Conservation (phyloP, 768 basidiomycete genomes). For the Clitopilus hobsonii region DNA sequence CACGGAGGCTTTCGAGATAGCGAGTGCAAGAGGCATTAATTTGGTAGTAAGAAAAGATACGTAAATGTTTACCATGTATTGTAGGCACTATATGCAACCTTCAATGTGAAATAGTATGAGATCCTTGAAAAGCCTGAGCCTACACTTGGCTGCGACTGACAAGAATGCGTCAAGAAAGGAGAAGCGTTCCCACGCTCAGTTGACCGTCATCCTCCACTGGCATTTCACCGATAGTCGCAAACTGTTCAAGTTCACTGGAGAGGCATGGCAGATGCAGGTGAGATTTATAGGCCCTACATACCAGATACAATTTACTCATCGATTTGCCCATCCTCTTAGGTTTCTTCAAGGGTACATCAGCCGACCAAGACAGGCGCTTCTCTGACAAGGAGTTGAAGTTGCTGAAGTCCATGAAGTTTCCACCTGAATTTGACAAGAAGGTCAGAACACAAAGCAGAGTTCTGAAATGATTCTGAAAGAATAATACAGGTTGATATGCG, state of each 20-base stretch:
- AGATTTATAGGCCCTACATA: slow-evolving; percentile 23
- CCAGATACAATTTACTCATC: no score
- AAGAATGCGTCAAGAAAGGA: background rate
- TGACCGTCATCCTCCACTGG: background rate
- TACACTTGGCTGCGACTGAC: background rate
- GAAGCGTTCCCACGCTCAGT: background rate
- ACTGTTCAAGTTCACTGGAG: background rate
- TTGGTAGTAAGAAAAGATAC: background rate
- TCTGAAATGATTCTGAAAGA: background rate
- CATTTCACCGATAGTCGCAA: background rate
- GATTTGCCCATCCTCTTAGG: slow-evolving; percentile 37
- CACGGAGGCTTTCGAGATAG: background rate
- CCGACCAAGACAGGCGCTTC: slow-evolving; percentile 89
- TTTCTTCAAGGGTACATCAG: slow-evolving; percentile 88
- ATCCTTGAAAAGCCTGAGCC: background rate
- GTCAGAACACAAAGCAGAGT: slow-evolving; percentile 25
- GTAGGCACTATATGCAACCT: background rate
- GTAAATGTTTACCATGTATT: background rate
- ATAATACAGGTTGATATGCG: slow-evolving; percentile 78
- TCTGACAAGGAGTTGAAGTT: slow-evolving; percentile 92
- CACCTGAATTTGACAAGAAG: slow-evolving; percentile 85
- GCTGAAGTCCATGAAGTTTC: slow-evolving; percentile 88
- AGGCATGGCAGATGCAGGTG: slow-evolving; percentile 59
- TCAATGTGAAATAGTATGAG: no score
- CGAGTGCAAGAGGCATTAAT: background rate